phyloP scores from a whole-genome alignment of 2,329 filamentous ascomycete species.

The Plenodomus lindquistii region DNA sequence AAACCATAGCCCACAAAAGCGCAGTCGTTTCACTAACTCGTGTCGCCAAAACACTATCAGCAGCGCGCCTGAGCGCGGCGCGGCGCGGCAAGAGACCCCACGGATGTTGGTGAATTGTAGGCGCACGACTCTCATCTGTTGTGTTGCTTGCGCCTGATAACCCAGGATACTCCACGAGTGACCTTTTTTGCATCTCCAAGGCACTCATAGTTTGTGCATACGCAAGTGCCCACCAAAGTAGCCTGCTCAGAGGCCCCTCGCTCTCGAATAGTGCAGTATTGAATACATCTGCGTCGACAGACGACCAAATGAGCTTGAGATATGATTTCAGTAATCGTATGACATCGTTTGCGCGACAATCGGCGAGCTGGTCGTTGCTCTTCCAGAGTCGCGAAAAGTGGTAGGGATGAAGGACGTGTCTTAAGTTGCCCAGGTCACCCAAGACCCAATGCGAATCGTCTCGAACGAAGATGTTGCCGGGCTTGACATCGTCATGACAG shows the following conservation, averaged over 20 bases:
- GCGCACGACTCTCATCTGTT: neutral
- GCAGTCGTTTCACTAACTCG: constrained; percentile 9
- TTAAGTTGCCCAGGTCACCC: constrained; percentile 43
- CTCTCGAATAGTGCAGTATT: constrained; percentile 27
- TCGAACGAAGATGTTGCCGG: constrained; percentile 38
- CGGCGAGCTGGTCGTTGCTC: constrained; percentile 23
- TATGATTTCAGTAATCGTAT: constrained; percentile 38
- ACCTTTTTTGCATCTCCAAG: constrained; percentile 10
- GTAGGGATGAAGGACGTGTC: constrained; percentile 35
- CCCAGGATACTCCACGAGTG: constrained; percentile 11
- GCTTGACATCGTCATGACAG: constrained; percentile 47
- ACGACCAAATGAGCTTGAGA: constrained; percentile 21
- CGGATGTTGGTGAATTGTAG: neutral
- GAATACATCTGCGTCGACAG: constrained; percentile 17
- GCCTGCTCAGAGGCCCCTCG: constrained; percentile 20
- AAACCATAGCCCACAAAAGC: constrained; percentile 14
- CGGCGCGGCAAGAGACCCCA: constrained; percentile 2
- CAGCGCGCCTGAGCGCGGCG: neutral
- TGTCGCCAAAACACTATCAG: constrained; percentile 7
- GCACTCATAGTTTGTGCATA: constrained; percentile 13
- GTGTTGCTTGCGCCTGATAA: neutral
- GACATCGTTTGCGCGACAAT: constrained; percentile 37
- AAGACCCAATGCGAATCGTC: constrained; percentile 31
- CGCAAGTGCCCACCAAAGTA: constrained; percentile 31
- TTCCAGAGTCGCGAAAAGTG: constrained; percentile 29